Percentiles rank a stretch among this genome's conserved stretches.
These are phyloP conservation scores for Acanthamoeba healyi DNA, from an alignment of 208 protist genomes.

Conservation along the genomic window DNA sequence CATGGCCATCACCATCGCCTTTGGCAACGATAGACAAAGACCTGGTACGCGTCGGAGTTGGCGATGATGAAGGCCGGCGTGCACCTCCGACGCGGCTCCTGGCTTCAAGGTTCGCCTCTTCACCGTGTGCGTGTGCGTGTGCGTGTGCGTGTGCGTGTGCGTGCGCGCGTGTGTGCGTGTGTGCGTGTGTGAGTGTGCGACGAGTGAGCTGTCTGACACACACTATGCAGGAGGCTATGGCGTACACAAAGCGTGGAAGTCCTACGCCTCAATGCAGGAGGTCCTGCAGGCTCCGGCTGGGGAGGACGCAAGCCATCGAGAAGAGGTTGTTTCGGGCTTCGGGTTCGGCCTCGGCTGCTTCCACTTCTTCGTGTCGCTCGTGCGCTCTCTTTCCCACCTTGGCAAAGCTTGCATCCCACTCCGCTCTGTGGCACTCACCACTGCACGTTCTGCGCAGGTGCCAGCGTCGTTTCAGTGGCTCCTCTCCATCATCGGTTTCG, in stretches of 20 bases:
- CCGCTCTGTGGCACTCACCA: too few species aligned
- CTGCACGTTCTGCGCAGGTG: not conserved
- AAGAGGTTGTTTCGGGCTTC: not conserved
- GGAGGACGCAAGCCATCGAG: too few species aligned
- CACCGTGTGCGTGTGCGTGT: too few species aligned
- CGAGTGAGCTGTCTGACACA: too few species aligned
- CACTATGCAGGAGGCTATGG: not conserved
- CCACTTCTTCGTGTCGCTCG: not conserved
- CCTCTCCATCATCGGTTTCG: not conserved
- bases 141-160: too few species aligned
- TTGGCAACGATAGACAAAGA: not conserved
- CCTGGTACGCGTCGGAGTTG: not conserved
- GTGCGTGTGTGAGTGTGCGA: too few species aligned
- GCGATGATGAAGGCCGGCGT: not conserved
- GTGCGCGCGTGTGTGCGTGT: too few species aligned
- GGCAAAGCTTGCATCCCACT: too few species aligned
- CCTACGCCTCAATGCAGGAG: not conserved
- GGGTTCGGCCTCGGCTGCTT: not conserved
- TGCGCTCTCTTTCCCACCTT: too few species aligned
- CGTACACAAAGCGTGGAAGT: not conserved
- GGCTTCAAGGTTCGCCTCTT: not conserved
- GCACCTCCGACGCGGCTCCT: not conserved
- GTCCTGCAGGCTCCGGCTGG: not conserved
- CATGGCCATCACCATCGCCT: too few species aligned
- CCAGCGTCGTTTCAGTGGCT: not conserved